phyloP scores from a whole-genome alignment of 1,139 yeast species.

The Geotrichum restrictum region DNA sequence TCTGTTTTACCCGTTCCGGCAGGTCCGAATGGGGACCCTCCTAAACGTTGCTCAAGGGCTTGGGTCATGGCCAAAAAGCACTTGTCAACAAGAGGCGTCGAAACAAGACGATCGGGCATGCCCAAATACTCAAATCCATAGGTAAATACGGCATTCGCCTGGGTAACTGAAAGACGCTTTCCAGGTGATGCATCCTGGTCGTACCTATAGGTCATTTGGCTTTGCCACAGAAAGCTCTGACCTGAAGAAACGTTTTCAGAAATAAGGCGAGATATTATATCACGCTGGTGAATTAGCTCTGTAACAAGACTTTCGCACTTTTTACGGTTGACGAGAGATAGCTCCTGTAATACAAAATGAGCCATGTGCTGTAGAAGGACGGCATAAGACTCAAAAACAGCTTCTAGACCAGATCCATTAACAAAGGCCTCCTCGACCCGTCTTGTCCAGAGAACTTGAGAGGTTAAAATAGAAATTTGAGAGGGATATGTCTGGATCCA shows the following conservation, averaged over 20 bases:
- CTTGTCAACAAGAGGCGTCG: constrained; percentile 66
- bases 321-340: constrained; percentile 41
- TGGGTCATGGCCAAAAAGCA: constrained; percentile 69
- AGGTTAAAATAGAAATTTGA: constrained; percentile 56
- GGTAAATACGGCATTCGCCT: constrained; percentile 48
- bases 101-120: constrained; percentile 65
- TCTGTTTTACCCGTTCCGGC: constrained; percentile 99
- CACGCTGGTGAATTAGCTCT: constrained; percentile 62
- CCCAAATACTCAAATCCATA: constrained; percentile 90
- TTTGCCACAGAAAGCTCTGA: constrained; percentile 47
- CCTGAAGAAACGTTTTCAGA: constrained; percentile 23
- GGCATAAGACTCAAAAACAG: constrained; percentile 21
- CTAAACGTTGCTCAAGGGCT: constrained; percentile 67
- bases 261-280: constrained; percentile 39
- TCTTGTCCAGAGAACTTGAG: constrained; percentile 58
- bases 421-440: constrained; percentile 39
- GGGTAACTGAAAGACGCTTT: constrained; percentile 47
- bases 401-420: constrained; percentile 12
- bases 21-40: constrained; percentile 95
- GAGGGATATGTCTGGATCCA: constrained; percentile 48
- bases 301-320: constrained; percentile 59
- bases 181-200: constrained; percentile 34
- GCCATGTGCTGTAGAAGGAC: constrained; percentile 37
- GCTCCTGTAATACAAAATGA: constrained; percentile 33
- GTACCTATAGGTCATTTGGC: constrained; percentile 52